These are phyloP conservation scores for Maudiozyma serrabonitensis DNA, from an alignment of 805 yeast genomes.

Conservation along the genomic window DNA sequence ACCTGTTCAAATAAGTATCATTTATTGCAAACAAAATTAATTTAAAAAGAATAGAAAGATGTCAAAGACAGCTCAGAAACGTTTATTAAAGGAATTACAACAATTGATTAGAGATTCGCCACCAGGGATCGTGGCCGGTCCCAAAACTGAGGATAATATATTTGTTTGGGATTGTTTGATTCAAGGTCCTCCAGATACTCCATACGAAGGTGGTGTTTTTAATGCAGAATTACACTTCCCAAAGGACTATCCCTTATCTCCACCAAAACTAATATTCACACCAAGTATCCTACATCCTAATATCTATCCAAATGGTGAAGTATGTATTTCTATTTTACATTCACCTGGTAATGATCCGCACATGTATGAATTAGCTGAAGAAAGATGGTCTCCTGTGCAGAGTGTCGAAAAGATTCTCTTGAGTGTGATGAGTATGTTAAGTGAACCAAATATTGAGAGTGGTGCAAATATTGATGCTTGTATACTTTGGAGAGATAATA, in stretches of 20 bases:
- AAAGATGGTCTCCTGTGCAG: conserved; percentile 97
- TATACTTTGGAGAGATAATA: conserved; percentile 84
- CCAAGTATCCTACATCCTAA: conserved; percentile 90
- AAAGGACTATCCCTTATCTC: conserved; percentile 70
- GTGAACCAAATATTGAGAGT: conserved; percentile 92
- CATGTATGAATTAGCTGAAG: conserved; percentile 90
- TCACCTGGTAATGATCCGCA: conserved; percentile 97
- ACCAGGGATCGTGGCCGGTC: conserved; percentile 94
- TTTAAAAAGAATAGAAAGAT: conserved; percentile 5
- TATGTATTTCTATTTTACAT: conserved; percentile 89
- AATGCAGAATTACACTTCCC: conserved; percentile 70
- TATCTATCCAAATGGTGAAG: conserved; percentile 88
- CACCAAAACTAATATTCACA: conserved; percentile 65
- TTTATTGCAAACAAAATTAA: too few relatives aligned
- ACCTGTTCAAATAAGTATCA: too few relatives aligned
- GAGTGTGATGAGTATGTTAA: conserved; percentile 91
- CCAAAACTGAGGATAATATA: conserved; percentile 61
- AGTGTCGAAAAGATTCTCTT: conserved; percentile 92
- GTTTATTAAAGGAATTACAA: conserved; percentile 82
- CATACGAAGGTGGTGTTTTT: conserved; percentile 82
- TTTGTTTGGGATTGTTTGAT: conserved; percentile 77
- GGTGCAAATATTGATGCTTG: conserved; percentile 81
- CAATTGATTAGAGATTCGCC: conserved; percentile 81
- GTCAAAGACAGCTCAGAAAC: conserved; percentile 65
- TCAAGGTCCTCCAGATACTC: conserved; percentile 77